Percentiles rank a stretch among this genome's conserved stretches.
phyloP scores from a whole-genome alignment of 352 stramenopile species.

The Phytophthora pluvialis region DNA sequence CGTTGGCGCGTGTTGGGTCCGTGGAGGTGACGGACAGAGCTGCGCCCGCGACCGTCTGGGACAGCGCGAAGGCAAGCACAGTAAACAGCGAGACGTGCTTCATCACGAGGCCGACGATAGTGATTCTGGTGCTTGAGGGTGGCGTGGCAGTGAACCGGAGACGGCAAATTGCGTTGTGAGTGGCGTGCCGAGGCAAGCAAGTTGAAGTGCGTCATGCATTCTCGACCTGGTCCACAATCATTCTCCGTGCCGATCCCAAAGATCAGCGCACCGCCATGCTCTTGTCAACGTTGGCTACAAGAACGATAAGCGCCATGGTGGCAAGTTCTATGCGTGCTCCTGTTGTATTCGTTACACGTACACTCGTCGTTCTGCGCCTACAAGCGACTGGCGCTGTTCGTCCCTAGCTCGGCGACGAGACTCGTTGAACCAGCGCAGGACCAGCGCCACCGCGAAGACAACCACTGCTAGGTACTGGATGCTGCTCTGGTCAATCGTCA shows the following conservation, averaged over 20 bases:
- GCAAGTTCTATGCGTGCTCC: slow-evolving; percentile 10
- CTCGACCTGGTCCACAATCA: slow-evolving; percentile 7
- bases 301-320: not conserved
- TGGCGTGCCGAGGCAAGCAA: slow-evolving; percentile 6
- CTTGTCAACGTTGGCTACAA: not conserved
- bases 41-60: slow-evolving; percentile 2
- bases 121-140: not conserved
- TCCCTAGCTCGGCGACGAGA: slow-evolving; percentile 26
- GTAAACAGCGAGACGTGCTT: slow-evolving; percentile 6
- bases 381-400: slow-evolving; percentile 24
- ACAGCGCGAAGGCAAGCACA: slow-evolving; percentile 11
- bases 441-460: slow-evolving; percentile 27
- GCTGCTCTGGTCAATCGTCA: slow-evolving; percentile 17
- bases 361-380: slow-evolving; percentile 13
- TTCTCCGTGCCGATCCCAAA: slow-evolving; percentile 15
- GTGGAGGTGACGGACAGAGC: slow-evolving; percentile 24
- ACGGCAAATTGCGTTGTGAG: slow-evolving; percentile 32
- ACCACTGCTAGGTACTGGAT: slow-evolving; percentile 14
- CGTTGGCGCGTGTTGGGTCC: slow-evolving; percentile 6
- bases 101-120: slow-evolving; percentile 5
- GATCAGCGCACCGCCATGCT: slow-evolving; percentile 5
- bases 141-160: not conserved
- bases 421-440: slow-evolving; percentile 36
- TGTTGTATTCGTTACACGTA: slow-evolving; percentile 20
- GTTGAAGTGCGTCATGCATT: slow-evolving; percentile 33